Conservation (phyloP, 2,329 filamentous ascomycete species). For the Clarireedia homoeocarpa region DNA sequence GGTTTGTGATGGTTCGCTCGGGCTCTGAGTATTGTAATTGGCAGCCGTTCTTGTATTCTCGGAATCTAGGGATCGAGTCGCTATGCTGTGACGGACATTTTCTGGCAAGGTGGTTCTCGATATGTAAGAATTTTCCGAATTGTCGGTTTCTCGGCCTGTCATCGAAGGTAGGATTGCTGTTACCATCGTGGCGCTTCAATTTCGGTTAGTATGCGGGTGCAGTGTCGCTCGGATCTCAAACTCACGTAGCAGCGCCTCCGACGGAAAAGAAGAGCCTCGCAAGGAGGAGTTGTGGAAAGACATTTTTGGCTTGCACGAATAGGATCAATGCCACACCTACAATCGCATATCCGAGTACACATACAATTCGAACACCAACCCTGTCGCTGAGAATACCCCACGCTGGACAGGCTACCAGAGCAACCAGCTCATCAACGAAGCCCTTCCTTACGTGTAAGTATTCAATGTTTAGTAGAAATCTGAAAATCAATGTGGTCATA, state of each 20-base stretch:
- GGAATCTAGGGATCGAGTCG: slow-evolving; percentile 62
- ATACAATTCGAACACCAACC: slow-evolving; percentile 64
- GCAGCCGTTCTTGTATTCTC: slow-evolving; percentile 69
- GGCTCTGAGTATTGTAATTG: slow-evolving; percentile 31
- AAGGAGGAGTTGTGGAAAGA: slow-evolving; percentile 83
- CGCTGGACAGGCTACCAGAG: slow-evolving; percentile 68
- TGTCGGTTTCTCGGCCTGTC: slow-evolving; percentile 36
- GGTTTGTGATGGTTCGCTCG: slow-evolving; percentile 11
- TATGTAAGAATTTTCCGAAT: slow-evolving; percentile 16
- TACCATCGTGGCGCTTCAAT: slow-evolving; percentile 75
- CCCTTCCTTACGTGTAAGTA: slow-evolving; percentile 34
- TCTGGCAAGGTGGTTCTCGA: slow-evolving; percentile 14
- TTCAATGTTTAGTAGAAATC: background rate
- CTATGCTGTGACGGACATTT: slow-evolving; percentile 44
- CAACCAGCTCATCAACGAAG: slow-evolving; percentile 77
- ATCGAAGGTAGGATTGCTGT: slow-evolving; percentile 81
- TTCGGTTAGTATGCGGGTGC: slow-evolving; percentile 7
- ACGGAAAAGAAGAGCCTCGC: slow-evolving; percentile 82
- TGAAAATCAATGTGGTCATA: slow-evolving; percentile 4
- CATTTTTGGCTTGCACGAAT: slow-evolving; percentile 77
- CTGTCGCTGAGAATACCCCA: slow-evolving; percentile 76
- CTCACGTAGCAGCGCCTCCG: slow-evolving; percentile 79
- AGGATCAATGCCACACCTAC: slow-evolving; percentile 70
- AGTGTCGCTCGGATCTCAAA: slow-evolving; percentile 10
- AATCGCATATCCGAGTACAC: slow-evolving; percentile 71